These are phyloP conservation scores for Trichothecium sympodiale DNA, from an alignment of 2,329 filamentous ascomycete genomes.

Conservation along the genomic window DNA sequence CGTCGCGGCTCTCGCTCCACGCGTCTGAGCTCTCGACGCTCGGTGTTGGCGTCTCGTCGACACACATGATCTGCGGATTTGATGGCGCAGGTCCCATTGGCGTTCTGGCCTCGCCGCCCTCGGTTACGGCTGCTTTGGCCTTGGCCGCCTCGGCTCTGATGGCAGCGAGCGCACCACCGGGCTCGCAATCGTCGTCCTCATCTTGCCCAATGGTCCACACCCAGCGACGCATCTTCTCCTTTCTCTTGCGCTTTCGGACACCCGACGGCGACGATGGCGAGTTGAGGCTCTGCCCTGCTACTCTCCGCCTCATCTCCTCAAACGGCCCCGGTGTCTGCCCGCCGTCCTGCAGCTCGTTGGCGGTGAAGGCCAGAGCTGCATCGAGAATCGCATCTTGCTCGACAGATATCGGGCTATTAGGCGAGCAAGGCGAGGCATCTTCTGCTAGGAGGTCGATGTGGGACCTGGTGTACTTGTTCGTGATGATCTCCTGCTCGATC, in stretches of 20 bases:
- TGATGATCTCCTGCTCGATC: conserved; percentile 52
- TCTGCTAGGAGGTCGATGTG: conserved; percentile 53
- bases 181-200: conserved; percentile 29
- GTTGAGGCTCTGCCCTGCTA: conserved; percentile 35
- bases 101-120: conserved; percentile 9
- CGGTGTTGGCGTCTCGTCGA: conserved; percentile 24
- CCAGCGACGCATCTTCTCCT: conserved; percentile 53
- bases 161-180: conserved; percentile 30
- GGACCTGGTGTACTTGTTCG: conserved; percentile 49
- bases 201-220: conserved; percentile 54
- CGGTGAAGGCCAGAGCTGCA: conserved; percentile 37
- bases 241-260: conserved; percentile 39
- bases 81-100: conserved; percentile 5
- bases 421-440: conserved; percentile 39
- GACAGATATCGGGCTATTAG: conserved; percentile 15
- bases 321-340: conserved; percentile 53
- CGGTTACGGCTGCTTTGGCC: conserved; percentile 6
- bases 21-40: conserved; percentile 26
- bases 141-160: conserved; percentile 20
- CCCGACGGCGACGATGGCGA: conserved; percentile 31
- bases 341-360: conserved; percentile 46
- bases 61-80: conserved; percentile 6
- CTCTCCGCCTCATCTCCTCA: conserved; percentile 49
- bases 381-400: conserved; percentile 33
- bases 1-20: conserved; percentile 21